These are phyloP conservation scores for Ganoderma lucidum DNA, from an alignment of 1,284 basidiomycete species.

Conservation along the genomic window DNA sequence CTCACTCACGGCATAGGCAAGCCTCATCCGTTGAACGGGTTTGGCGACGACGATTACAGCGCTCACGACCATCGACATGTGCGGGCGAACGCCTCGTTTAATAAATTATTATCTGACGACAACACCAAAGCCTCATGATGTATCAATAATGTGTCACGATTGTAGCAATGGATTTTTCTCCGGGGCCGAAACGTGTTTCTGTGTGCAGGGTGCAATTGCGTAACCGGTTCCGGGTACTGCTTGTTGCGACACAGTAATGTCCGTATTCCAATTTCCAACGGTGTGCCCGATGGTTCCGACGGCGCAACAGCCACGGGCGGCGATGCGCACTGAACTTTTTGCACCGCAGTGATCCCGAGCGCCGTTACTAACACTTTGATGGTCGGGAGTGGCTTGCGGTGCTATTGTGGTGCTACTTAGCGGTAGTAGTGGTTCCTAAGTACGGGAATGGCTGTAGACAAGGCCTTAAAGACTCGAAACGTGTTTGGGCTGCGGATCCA, in stretches of 20 bases:
- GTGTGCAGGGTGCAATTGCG: constrained; percentile 1
- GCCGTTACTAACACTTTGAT: background rate
- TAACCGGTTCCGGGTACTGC: background rate
- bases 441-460: background rate
- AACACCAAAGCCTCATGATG: constrained; percentile 9
- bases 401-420: background rate
- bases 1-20: background rate
- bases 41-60: background rate
- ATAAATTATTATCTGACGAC: constrained; percentile 6
- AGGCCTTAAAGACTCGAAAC: background rate
- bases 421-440: background rate
- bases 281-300: background rate
- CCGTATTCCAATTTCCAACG: background rate
- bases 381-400: background rate
- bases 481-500: background rate
- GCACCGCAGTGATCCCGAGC: background rate
- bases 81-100: constrained; percentile 4
- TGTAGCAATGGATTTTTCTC: constrained; percentile 10
- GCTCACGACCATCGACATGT: background rate
- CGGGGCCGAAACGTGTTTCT: constrained; percentile 6
- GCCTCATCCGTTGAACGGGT: background rate
- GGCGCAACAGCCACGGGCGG: background rate
- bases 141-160: constrained; percentile 17
- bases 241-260: background rate
- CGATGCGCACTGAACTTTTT: background rate